These are phyloP conservation scores for Ceratocystis papillata DNA, from an alignment of 2,329 filamentous ascomycete genomes.

Conservation along the genomic window DNA sequence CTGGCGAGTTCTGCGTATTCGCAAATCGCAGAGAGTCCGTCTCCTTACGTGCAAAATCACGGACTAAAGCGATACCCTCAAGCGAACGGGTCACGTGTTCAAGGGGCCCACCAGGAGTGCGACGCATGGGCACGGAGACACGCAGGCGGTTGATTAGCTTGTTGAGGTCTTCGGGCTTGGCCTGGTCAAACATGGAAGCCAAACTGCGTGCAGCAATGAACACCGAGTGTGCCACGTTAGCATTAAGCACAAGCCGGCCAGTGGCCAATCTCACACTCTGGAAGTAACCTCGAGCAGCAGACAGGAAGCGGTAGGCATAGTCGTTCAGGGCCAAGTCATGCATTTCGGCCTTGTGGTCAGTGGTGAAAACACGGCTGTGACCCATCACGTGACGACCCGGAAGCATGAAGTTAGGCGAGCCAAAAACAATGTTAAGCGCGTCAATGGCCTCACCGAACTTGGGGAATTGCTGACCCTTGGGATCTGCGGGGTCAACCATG, in stretches of 20 bases:
- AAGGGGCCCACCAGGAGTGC: conserved; percentile 11
- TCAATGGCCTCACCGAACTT: conserved; percentile 41
- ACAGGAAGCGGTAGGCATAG: conserved; percentile 27
- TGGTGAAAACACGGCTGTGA: conserved; percentile 40
- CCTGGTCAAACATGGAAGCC: conserved; percentile 12
- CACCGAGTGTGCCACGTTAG: conserved; percentile 44
- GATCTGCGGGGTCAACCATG: conserved; percentile 34
- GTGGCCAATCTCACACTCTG: conserved; percentile 45
- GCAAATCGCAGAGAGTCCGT: conserved; percentile 13
- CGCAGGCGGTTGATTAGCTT: conserved; percentile 37
- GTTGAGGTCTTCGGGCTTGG: conserved; percentile 35
- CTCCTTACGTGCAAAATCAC: conserved; percentile 2
- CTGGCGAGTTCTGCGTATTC: not conserved
- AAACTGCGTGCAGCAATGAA: conserved; percentile 32
- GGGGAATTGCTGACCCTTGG: conserved; percentile 33
- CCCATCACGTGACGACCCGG: conserved; percentile 36
- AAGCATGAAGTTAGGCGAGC: conserved; percentile 35
- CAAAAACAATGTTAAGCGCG: conserved; percentile 44
- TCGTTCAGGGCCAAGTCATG: conserved; percentile 28
- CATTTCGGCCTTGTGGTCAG: conserved; percentile 6
- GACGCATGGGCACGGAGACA: conserved; percentile 20
- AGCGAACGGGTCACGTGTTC: conserved; percentile 6
- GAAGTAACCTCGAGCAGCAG: conserved; percentile 43
- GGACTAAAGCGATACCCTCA: conserved; percentile 14
- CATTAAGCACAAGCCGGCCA: conserved; percentile 44